Evolutionary conservation across 495 filamentous ascomycete genomes (phyloP).

Genomic region (Xeromyces bisporus): DNA sequence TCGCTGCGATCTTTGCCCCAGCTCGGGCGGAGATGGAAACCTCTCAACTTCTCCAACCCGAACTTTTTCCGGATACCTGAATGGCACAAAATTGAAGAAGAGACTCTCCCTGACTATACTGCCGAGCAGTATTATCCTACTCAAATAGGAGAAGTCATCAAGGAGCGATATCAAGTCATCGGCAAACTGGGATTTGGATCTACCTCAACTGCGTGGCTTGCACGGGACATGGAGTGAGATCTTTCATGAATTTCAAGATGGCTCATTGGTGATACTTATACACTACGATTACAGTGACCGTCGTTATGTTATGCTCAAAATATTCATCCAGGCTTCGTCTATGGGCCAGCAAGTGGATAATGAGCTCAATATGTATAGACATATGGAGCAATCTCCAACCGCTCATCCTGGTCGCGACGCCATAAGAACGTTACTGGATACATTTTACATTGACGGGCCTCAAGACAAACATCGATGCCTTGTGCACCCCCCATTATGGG

Average conservation of each 20-base stretch:
- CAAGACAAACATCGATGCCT: slow-evolving; percentile 25
- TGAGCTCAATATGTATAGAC: slow-evolving; percentile 19
- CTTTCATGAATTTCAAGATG: background rate
- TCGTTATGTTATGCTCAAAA: slow-evolving; percentile 20
- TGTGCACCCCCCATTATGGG: slow-evolving; percentile 26
- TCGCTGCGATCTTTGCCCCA: background rate
- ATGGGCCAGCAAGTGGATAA: slow-evolving; percentile 14
- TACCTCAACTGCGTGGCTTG: slow-evolving; percentile 21
- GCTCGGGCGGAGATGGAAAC: background rate
- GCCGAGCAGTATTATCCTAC: slow-evolving; percentile 12
- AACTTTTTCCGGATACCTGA: background rate
- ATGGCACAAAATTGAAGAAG: slow-evolving; percentile 1
- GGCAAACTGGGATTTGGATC: slow-evolving; percentile 18
- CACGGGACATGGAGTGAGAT: slow-evolving; percentile 18
- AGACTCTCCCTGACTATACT: slow-evolving; percentile 5
- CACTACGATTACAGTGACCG: slow-evolving; percentile 6
- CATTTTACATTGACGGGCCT: slow-evolving; percentile 16
- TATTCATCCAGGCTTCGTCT: slow-evolving; percentile 13
- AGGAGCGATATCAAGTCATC: slow-evolving; percentile 13
- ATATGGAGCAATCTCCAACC: slow-evolving; percentile 6
- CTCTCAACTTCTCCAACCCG: slow-evolving; percentile 1
- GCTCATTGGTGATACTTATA: background rate
- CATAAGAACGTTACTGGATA: slow-evolving; percentile 16
- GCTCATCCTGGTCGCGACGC: slow-evolving; percentile 10
- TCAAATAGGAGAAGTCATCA: slow-evolving; percentile 13